Conservation (phyloP, 345 rosid genomes). For the Citrus reticulata region DNA sequence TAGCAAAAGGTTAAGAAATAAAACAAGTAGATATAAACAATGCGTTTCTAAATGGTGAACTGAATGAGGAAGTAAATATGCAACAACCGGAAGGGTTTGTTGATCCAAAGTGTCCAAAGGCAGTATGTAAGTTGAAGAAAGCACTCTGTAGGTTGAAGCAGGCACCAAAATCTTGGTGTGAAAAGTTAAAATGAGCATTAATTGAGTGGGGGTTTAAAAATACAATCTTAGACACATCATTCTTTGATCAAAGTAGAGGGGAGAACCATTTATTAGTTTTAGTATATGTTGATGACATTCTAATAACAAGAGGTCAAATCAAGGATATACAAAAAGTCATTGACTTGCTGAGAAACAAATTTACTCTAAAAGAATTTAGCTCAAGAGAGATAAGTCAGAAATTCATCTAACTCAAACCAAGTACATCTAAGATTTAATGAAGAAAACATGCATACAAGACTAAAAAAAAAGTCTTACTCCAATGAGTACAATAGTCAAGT, state of each 20-base stretch:
- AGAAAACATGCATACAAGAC: too few species aligned
- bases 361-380: too few species aligned
- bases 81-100: neutral
- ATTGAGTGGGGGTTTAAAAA: neutral
- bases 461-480: too few species aligned
- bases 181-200: neutral
- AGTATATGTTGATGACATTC: neutral
- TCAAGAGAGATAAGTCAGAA: too few species aligned
- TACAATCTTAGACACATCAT: neutral
- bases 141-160: neutral
- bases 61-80: neutral
- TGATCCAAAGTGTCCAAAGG: neutral
- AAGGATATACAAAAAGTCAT: too few species aligned
- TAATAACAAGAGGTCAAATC: too few species aligned
- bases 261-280: too few species aligned
- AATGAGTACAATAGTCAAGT: too few species aligned
- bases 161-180: neutral
- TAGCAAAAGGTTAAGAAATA: neutral
- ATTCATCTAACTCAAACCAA: too few species aligned
- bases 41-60: neutral
- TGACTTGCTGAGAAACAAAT: too few species aligned
- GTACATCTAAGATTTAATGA: too few species aligned
- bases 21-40: neutral
- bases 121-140: neutral
- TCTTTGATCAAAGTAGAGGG: too few species aligned